Percentiles rank a stretch among this genome's conserved stretches.
These are phyloP conservation scores for Flaveria robusta DNA, from an alignment of 129 eudicot genomes.

Conservation along the genomic window DNA sequence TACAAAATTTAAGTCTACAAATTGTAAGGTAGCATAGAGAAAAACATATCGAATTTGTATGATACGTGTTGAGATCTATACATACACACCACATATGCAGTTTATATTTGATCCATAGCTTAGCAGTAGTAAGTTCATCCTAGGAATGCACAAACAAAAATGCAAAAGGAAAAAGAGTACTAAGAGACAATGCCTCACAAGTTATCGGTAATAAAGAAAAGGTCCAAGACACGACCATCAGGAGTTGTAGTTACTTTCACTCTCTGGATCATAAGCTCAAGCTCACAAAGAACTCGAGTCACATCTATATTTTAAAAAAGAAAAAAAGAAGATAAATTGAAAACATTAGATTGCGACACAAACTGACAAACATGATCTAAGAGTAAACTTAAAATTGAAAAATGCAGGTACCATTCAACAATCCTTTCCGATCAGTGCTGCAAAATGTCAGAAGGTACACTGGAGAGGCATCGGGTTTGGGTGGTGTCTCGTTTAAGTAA, in stretches of 20 bases:
- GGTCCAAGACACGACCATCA: conserved; percentile 72
- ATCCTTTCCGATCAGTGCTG: conserved; percentile 62
- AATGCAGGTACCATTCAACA: conserved; percentile 53
- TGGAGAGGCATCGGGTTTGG: conserved; percentile 44
- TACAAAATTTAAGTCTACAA: not conserved
- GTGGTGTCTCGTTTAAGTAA: conserved; percentile 51
- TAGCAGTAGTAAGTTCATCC: not conserved
- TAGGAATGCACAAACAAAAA: not conserved
- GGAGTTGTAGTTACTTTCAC: conserved; percentile 85
- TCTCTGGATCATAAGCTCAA: conserved; percentile 66
- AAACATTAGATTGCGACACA: conserved; percentile 23
- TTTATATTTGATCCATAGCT: not conserved
- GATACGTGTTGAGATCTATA: not conserved
- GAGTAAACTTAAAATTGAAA: not conserved
- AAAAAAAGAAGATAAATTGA: not conserved
- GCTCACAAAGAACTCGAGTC: conserved; percentile 69
- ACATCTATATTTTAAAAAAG: conserved; percentile 49
- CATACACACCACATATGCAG: not conserved
- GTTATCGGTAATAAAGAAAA: conserved; percentile 73
- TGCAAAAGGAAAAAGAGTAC: conserved; percentile 23
- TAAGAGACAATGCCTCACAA: conserved; percentile 53
- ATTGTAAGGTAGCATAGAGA: not conserved
- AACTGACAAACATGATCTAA: not conserved
- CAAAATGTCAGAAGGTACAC: conserved; percentile 60
- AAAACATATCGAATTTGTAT: not conserved